Percentiles rank a stretch among this genome's conserved stretches.
Conservation (phyloP, 2,329 filamentous ascomycete species). For the Diaporthe eres region DNA sequence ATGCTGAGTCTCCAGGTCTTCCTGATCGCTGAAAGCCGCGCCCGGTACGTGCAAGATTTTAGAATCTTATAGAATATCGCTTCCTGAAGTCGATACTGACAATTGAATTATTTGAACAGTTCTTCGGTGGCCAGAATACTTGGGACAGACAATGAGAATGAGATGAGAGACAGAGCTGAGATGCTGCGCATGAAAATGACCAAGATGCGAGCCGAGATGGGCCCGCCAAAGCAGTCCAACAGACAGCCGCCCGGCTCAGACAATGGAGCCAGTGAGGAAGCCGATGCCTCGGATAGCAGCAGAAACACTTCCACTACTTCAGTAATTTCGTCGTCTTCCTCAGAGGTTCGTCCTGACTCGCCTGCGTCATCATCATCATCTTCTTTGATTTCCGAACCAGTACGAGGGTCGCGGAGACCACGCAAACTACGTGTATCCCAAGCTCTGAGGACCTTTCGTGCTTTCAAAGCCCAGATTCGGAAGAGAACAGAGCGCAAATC, state of each 20-base stretch:
- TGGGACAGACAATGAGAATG: background rate
- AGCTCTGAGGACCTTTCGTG: background rate
- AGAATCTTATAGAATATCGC: no score
- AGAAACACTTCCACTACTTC: background rate
- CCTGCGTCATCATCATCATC: background rate
- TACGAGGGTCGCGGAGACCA: background rate
- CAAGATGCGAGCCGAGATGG: no score
- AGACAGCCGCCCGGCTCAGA: background rate
- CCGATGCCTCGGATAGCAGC: no score
- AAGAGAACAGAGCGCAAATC: background rate
- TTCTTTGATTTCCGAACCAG: background rate
- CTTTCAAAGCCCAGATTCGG: background rate
- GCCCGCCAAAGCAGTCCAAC: background rate
- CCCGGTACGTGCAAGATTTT: background rate
- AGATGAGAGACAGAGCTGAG: background rate
- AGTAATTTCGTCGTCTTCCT: background rate
- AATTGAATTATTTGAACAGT: background rate
- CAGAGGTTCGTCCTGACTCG: fast-evolving
- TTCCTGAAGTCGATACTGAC: background rate
- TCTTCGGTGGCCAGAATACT: background rate
- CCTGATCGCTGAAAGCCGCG: background rate
- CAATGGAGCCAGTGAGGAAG: background rate
- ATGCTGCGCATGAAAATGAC: background rate
- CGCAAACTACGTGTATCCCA: background rate
- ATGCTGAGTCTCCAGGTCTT: background rate